Percentiles rank a stretch among this genome's conserved stretches.
phyloP scores from a whole-genome alignment of 805 yeast genomes.

The Hanseniaspora lindneri region DNA sequence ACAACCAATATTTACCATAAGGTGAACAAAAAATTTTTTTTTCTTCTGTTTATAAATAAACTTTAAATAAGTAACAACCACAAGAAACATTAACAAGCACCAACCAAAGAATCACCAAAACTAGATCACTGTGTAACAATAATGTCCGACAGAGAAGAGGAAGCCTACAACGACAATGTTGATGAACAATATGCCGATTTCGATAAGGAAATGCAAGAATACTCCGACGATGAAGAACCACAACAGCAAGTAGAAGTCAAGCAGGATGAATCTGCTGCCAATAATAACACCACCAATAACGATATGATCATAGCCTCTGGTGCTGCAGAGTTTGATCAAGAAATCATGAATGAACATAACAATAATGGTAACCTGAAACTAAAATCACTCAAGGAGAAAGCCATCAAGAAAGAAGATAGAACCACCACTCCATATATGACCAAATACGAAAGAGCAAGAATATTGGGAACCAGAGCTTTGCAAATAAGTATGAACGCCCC shows the following conservation, averaged over 20 bases:
- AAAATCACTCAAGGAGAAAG: constrained; percentile 64
- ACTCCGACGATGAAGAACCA: constrained; percentile 56
- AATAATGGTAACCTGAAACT: constrained; percentile 32
- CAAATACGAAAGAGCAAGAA: constrained; percentile 94
- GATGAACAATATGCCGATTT: constrained; percentile 60
- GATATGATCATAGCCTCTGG: constrained; percentile 67
- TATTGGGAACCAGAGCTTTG: constrained; percentile 91
- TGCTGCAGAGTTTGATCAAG: constrained; percentile 45
- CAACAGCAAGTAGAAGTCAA: constrained; percentile 31
- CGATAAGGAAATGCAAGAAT: constrained; percentile 57
- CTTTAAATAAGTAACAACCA: too few species aligned
- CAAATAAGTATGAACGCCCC: constrained; percentile 98
- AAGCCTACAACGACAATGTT: constrained; percentile 53
- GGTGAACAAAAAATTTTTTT: too few species aligned
- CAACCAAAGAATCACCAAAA: background rate
- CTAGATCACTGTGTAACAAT: background rate
- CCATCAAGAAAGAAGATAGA: constrained; percentile 79
- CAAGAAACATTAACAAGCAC: too few species aligned
- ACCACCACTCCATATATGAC: constrained; percentile 98
- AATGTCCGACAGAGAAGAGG: constrained; percentile 50
- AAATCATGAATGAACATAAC: constrained; percentile 21
- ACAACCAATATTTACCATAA: too few species aligned
- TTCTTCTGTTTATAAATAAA: too few species aligned
- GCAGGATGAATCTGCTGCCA: constrained; percentile 20
- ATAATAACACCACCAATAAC: constrained; percentile 30